These are phyloP conservation scores for Solanum medicagineum DNA, from an alignment of 257 asterid genomes.

Conservation along the genomic window DNA sequence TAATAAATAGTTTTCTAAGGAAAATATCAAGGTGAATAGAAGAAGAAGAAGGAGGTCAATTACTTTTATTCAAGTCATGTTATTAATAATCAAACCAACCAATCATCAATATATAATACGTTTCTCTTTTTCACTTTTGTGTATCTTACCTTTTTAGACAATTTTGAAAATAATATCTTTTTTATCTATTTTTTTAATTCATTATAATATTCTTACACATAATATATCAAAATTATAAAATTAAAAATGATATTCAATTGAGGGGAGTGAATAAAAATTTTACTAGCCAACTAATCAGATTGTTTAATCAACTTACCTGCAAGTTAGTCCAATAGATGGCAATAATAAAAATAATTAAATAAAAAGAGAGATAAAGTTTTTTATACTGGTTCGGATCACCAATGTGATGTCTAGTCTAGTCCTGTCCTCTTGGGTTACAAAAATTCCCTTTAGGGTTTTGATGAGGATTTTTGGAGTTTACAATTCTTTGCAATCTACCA, in stretches of 20 bases:
- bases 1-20: background rate
- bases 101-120: background rate
- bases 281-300: too few relatives aligned
- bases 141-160: background rate
- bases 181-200: fast-evolving
- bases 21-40: background rate
- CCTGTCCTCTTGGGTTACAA: too few relatives aligned
- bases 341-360: too few relatives aligned
- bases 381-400: too few relatives aligned
- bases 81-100: background rate
- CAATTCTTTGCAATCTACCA: too few relatives aligned
- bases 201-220: background rate
- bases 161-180: background rate
- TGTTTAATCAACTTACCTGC: too few relatives aligned
- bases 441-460: too few relatives aligned
- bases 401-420: too few relatives aligned
- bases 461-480: too few relatives aligned
- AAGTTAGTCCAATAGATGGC: too few relatives aligned
- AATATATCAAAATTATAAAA: fast-evolving
- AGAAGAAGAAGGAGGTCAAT: background rate
- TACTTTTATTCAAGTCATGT: background rate
- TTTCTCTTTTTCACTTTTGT: background rate
- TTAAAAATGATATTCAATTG: background rate
- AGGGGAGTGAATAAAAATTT: too few relatives aligned
- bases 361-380: too few relatives aligned